These are phyloP conservation scores for Sergeia podlipaevii DNA, from an alignment of 208 protist genomes.

Conservation along the genomic window DNA sequence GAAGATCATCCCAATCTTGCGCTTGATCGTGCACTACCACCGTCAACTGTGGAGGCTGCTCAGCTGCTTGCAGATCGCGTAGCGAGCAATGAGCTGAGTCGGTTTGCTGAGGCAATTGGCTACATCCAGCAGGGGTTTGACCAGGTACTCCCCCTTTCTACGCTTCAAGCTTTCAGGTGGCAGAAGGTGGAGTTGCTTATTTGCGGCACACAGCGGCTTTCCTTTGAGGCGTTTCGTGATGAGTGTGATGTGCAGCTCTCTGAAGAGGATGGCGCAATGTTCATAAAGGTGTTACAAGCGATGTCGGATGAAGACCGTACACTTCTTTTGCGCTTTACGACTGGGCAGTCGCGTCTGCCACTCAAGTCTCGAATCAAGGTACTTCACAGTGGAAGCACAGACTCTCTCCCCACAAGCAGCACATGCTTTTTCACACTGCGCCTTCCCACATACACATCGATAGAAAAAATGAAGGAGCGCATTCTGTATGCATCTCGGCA, in stretches of 20 bases:
- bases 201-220: conserved; percentile 76
- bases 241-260: conserved; percentile 77
- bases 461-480: conserved; percentile 86
- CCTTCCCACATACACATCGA: conserved; percentile 85
- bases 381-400: conserved; percentile 50
- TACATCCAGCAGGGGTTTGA: conserved; percentile 81
- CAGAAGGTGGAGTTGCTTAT: conserved; percentile 79
- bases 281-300: conserved; percentile 57
- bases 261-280: conserved; percentile 49
- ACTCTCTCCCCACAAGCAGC: conserved; percentile 87
- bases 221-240: conserved; percentile 63
- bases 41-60: conserved; percentile 32
- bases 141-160: conserved; percentile 78
- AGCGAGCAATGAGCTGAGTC: conserved; percentile 49
- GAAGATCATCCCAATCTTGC: conserved; percentile 34
- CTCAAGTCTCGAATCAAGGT: conserved; percentile 86
- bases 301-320: conserved; percentile 87
- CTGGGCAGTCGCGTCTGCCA: conserved; percentile 82
- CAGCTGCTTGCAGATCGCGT: conserved; percentile 61
- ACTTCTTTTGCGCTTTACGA: conserved; percentile 84
- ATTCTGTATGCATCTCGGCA: conserved; percentile 94
- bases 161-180: conserved; percentile 83
- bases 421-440: conserved; percentile 96
- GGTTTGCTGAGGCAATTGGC: conserved; percentile 57
- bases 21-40: conserved; percentile 42